A percentile compares a stretch with the other conserved stretches of the same genome.
These are phyloP conservation scores for Backusella circina DNA, from an alignment of 192 early-diverging fungal genomes.

Conservation along the genomic window DNA sequence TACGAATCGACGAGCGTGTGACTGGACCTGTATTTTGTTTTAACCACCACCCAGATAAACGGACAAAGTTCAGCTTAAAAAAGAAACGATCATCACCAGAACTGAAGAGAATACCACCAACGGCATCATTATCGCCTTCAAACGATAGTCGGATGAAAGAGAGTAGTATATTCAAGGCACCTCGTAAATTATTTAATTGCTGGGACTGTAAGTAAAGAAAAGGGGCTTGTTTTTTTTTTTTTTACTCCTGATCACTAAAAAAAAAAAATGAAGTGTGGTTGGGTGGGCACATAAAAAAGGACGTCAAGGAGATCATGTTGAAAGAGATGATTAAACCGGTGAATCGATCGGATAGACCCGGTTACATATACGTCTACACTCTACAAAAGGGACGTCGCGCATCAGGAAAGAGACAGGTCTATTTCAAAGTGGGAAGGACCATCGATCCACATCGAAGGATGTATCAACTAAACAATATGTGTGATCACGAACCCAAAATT, in stretches of 20 bases:
- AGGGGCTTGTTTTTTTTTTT: too few species aligned
- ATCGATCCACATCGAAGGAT: neutral
- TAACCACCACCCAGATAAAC: neutral
- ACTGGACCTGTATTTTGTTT: neutral
- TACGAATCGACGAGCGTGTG: neutral
- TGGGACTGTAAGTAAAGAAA: neutral
- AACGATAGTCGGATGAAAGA: neutral
- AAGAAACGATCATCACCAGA: neutral
- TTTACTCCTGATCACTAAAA: neutral
- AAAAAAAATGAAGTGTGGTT: conserved; percentile 2
- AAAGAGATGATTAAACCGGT: neutral
- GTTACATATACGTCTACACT: neutral
- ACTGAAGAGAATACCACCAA: neutral
- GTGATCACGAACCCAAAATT: neutral
- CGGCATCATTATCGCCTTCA: neutral
- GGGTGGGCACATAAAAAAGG: neutral
- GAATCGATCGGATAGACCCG: neutral
- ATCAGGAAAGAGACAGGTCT: neutral
- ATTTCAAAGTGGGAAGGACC: conserved; percentile 4
- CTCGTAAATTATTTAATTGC: neutral
- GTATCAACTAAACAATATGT: neutral
- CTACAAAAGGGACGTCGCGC: neutral
- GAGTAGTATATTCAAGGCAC: neutral
- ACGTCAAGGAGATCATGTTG: neutral
- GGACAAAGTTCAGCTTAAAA: neutral